Evolutionary conservation across 768 basidiomycete genomes (phyloP), one percentile per base, ranked within the genome.

Genomic region (Mycena sanguinolenta): DNA sequence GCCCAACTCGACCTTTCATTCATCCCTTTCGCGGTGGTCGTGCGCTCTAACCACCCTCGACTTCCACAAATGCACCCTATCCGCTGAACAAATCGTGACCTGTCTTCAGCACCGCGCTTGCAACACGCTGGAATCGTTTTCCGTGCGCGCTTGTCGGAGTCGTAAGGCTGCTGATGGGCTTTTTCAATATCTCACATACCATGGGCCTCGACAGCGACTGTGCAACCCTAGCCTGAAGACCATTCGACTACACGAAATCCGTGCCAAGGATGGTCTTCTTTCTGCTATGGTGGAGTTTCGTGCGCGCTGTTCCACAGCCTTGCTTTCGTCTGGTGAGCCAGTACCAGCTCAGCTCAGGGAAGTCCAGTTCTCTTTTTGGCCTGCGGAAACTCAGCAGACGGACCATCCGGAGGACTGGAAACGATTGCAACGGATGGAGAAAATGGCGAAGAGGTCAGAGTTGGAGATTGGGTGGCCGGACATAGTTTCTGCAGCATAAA

Each of bases 91-190:
- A 3, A 23, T 71, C 34, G 63, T 71, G 3, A 39, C n/a, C 2
- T 65, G 64, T 28, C 64, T 71, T 27, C 32, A 34, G 36, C 34
- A 61, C 25, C 65, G 60, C 44, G 69, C 64, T n/a, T 62, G 42
- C 28, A 25, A 19, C 17, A 32, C 14, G 21, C 28, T 71, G 21
- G 32, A 71, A 36, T 8, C 14, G 13, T 46, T 71, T 19, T 27
- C 25, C 5, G 34, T 65, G 4, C 27, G 46, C n/a, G 27, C 62
- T 58, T 27, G 14, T 4, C 16, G n/a, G n/a, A n/a, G n/a, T n/a
- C 49, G 54, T 2, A 32, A 7, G 42, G 42, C 28, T 1, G 44
- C 32, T 10, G n/a, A 25, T 27, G n/a, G 14, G 21, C 53, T 71
- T 7, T 44, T 71, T 23, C 34, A 58, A 19, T 12, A 66, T 38